Evolutionary conservation across 2,329 filamentous ascomycete species (phyloP).

Genomic region (Hortaea sp.): DNA sequence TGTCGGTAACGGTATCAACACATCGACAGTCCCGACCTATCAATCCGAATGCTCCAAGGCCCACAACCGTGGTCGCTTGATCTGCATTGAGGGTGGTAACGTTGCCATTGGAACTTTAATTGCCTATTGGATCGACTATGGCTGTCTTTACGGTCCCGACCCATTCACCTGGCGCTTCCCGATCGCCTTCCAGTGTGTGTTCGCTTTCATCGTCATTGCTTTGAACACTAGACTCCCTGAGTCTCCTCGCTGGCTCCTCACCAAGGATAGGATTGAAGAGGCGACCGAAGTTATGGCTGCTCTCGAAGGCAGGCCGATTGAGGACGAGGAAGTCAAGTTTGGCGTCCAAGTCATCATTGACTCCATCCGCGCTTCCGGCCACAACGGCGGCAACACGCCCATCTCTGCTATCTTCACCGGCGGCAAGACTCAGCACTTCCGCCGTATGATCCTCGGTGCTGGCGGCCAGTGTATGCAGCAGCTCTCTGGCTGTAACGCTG

Average conservation of each 20-base stretch:
- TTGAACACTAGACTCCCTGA: conserved; percentile 32
- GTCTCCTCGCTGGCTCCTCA: conserved; percentile 26
- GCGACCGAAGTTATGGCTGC: conserved; percentile 15
- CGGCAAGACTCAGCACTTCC: conserved; percentile 51
- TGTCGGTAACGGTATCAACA: conserved; percentile 41
- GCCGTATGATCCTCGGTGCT: conserved; percentile 50
- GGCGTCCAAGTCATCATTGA: conserved; percentile 44
- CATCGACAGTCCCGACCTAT: conserved; percentile 40
- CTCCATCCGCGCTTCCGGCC: conserved; percentile 46
- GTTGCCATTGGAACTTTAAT: conserved; percentile 41
- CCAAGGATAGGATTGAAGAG: neutral
- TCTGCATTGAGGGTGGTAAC: conserved; percentile 41
- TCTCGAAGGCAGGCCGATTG: conserved; percentile 30
- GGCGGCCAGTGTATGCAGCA: conserved; percentile 53
- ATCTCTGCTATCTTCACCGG: conserved; percentile 40
- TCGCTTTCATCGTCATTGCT: conserved; percentile 33
- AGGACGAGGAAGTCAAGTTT: conserved; percentile 12
- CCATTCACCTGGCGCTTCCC: conserved; percentile 38
- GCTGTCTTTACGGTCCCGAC: conserved; percentile 29
- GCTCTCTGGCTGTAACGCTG: conserved; percentile 32
- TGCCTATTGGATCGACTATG: conserved; percentile 42
- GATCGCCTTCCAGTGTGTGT: conserved; percentile 40
- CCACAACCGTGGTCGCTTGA: conserved; percentile 38
- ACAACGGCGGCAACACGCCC: conserved; percentile 38
- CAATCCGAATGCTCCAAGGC: conserved; percentile 41